Evolutionary conservation across 2,329 filamentous ascomycete species (phyloP).

Genomic region (Trichoderma cornu-damae): DNA sequence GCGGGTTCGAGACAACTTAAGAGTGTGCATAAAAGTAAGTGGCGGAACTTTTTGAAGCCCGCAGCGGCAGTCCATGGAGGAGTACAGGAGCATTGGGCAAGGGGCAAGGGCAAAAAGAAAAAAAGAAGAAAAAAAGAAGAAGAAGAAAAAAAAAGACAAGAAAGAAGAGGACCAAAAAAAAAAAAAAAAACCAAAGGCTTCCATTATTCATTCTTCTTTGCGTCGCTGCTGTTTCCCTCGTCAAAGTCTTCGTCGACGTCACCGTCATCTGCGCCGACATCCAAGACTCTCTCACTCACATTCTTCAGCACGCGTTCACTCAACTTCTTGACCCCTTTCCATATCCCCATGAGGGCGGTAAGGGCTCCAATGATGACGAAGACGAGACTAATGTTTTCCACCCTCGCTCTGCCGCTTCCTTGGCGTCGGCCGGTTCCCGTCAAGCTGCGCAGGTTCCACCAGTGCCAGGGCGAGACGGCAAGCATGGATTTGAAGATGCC

Average conservation of each 20-base stretch:
- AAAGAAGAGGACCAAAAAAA: not conserved
- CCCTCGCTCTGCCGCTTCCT: slow-evolving; percentile 67
- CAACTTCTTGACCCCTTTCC: slow-evolving; percentile 72
- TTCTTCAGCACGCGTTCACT: slow-evolving; percentile 68
- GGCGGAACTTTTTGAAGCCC: no score
- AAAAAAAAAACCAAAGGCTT: not conserved
- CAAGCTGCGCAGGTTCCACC: slow-evolving; percentile 64
- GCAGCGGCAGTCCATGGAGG: no score
- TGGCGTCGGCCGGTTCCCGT: slow-evolving; percentile 49
- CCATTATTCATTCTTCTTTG: slow-evolving; percentile 32
- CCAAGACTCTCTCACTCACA: slow-evolving; percentile 74
- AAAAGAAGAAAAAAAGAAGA: not conserved
- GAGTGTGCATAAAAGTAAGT: slow-evolving; percentile 81
- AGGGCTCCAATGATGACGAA: slow-evolving; percentile 74
- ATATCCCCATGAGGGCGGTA: slow-evolving; percentile 78
- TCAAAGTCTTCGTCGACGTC: slow-evolving; percentile 44
- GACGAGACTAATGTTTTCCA: slow-evolving; percentile 73
- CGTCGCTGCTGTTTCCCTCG: slow-evolving; percentile 16
- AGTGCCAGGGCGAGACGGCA: slow-evolving; percentile 68
- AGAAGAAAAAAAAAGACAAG: slow-evolving; percentile 18
- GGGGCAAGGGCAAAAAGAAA: not conserved
- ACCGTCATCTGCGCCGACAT: slow-evolving; percentile 61
- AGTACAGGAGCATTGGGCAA: no score
- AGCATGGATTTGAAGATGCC: slow-evolving; percentile 79
- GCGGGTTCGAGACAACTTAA: slow-evolving; percentile 86